These are phyloP conservation scores for Talaromyces sp. DNA, from an alignment of 2,329 filamentous ascomycete species.

Conservation along the genomic window DNA sequence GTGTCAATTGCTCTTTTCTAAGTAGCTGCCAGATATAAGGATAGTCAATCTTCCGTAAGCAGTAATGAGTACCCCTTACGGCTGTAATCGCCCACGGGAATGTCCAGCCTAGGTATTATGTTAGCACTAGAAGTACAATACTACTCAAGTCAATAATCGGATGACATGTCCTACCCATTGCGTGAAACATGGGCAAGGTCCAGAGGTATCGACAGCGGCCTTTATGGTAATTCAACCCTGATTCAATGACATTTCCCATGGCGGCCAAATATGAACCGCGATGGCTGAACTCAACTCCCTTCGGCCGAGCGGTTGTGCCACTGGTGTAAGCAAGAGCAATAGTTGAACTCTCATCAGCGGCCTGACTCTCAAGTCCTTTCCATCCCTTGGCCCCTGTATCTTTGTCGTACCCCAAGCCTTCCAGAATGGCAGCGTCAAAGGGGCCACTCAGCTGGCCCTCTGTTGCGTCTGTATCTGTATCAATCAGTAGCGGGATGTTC, in stretches of 20 bases:
- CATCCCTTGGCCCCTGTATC: constrained; percentile 68
- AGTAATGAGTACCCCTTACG: constrained; percentile 91
- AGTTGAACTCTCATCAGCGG: constrained; percentile 71
- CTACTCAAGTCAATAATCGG: constrained; percentile 34
- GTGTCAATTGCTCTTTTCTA: constrained; percentile 81
- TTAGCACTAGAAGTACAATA: background rate
- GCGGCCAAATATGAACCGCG: constrained; percentile 81
- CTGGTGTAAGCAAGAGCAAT: constrained; percentile 91
- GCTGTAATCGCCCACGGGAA: constrained; percentile 93
- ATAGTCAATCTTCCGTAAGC: constrained; percentile 92
- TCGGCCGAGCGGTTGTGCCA: constrained; percentile 85
- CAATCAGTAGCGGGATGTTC: constrained; percentile 68
- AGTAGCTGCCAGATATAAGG: constrained; percentile 85
- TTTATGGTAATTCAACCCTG: constrained; percentile 68
- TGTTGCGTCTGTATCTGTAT: constrained; percentile 76
- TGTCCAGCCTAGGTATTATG: constrained; percentile 58
- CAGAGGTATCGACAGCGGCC: constrained; percentile 79
- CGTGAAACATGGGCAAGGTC: constrained; percentile 85
- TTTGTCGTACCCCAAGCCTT: constrained; percentile 71
- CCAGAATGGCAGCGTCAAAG: constrained; percentile 77
- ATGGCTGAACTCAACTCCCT: constrained; percentile 90
- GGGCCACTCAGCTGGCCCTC: constrained; percentile 71
- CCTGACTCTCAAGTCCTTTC: constrained; percentile 68
- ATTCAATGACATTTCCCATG: constrained; percentile 82
- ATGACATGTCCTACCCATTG: constrained; percentile 47